Evolutionary conservation across 495 filamentous ascomycete genomes (phyloP), one percentile per base, ranked within the genome.

Genomic region (Penicillium tannophilum): DNA sequence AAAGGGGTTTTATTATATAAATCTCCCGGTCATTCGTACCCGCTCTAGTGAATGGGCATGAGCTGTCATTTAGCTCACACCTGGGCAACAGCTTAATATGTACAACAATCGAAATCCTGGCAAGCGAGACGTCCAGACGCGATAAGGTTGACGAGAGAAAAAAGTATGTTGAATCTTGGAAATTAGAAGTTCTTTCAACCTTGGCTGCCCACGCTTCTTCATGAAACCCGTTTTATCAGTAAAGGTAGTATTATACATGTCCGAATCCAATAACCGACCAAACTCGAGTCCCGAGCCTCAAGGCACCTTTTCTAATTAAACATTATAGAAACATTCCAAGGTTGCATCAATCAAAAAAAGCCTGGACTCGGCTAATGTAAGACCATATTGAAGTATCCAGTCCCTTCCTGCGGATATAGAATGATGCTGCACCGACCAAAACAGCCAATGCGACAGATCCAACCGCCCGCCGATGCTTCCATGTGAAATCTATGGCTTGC

Each of bases 361-460:
- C 46, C 42, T 69, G 69, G 50, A 74, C 55, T 47, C 64, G 58
- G 51, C 64, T 54, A 17, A 77, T 10, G 62, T 74, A 76, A 7
- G 67, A 68, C 71, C 75, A 74, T 33, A 79, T 72, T 1, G 70
- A 64, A n/a, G 53, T 62, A 54, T 81, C 79, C 12, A 76, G 20
- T n/a, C 78, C 79, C 43, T 62, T 76, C 61, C 64, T 78, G 23
- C 78, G 65, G 20, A 85, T 67, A 72, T 80, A 84, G 43, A 82
- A 71, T 3, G 84, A 83, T 54, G 86, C 62, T 36, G 85, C 66
- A 28, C 82, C 88, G 55, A 92, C 76, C 19, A 87, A 56, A 16
- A 92, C 67, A 54, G 90, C 86, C 5, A 90, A 39, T 8, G 87
- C 84, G 16, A 89, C 63, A 24, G 80, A 76, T 20, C 82, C 73